Conservation (phyloP, 78 protist species). For the Speleostelium caveatum region DNA sequence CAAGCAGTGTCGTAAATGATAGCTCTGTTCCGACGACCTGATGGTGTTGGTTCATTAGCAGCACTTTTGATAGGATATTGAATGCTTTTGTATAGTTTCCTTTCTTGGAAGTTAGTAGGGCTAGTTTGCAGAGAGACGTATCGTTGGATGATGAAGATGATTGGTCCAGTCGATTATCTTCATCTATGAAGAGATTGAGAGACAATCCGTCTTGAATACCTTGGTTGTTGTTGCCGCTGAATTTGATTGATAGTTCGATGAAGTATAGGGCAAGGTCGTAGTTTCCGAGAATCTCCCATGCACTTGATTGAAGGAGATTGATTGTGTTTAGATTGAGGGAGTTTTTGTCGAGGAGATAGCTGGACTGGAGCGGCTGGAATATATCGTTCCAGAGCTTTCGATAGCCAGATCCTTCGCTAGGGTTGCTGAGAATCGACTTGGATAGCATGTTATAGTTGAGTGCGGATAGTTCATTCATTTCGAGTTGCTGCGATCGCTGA, state of each 20-base stretch:
- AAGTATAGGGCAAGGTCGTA: conserved; percentile 12
- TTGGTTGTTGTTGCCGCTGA: not conserved
- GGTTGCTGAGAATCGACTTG: not conserved
- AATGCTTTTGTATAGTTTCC: conserved; percentile 15
- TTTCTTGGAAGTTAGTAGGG: conserved; percentile 14
- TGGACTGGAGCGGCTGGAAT: conserved; percentile 28
- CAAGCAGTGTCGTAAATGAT: conserved; percentile 1
- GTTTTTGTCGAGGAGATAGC: not conserved
- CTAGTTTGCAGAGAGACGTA: conserved; percentile 10
- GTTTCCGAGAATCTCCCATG: conserved; percentile 63
- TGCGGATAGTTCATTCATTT: conserved; percentile 29
- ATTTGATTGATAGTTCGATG: conserved; percentile 25
- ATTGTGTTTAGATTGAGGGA: not conserved
- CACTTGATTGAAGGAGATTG: conserved; percentile 9
- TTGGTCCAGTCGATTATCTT: not conserved
- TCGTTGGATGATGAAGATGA: not conserved
- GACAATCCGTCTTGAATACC: not conserved
- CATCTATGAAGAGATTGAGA: not conserved
- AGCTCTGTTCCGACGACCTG: not conserved
- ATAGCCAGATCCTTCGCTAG: not conserved
- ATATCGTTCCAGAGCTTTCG: conserved; percentile 33
- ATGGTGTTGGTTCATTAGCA: conserved; percentile 1
- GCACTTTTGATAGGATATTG: not conserved
- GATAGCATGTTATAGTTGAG: conserved; percentile 15
- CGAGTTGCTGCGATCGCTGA: conserved; percentile 2